These are phyloP conservation scores for Penicillium odoratum DNA, from an alignment of 495 filamentous ascomycete genomes.

Conservation along the genomic window DNA sequence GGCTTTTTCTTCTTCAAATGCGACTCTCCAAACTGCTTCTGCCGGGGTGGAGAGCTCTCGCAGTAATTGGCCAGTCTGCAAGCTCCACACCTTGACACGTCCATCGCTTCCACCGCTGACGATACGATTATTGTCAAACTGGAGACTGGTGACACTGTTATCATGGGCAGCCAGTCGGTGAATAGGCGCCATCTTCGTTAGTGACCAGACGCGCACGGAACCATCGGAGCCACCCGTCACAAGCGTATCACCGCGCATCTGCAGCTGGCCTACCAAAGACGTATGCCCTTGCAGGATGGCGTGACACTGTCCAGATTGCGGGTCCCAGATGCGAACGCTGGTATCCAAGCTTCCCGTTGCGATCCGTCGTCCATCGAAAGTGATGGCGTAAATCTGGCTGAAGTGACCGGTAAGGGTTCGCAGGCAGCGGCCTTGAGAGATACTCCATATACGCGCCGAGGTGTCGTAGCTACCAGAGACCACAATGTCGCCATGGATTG, in stretches of 20 bases:
- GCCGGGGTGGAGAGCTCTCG: slow-evolving; percentile 87
- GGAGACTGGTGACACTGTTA: slow-evolving; percentile 94
- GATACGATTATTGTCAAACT: slow-evolving; percentile 92
- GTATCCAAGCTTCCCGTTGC: slow-evolving; percentile 98
- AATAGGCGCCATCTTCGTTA: slow-evolving; percentile 83
- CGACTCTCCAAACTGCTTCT: slow-evolving; percentile 95
- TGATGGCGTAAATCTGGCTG: slow-evolving; percentile 98
- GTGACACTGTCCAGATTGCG: slow-evolving; percentile 78
- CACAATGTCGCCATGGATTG: slow-evolving; percentile 91
- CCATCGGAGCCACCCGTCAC: slow-evolving; percentile 97
- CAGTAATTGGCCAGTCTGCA: slow-evolving; percentile 85
- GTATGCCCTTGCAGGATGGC: slow-evolving; percentile 97
- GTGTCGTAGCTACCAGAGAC: slow-evolving; percentile 98
- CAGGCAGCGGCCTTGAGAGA: slow-evolving; percentile 86
- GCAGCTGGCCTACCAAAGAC: slow-evolving; percentile 93
- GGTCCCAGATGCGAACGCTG: slow-evolving; percentile 96
- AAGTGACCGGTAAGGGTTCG: slow-evolving; percentile 92
- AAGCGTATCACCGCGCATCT: slow-evolving; percentile 90
- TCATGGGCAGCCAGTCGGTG: slow-evolving; percentile 97
- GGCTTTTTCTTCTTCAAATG: slow-evolving; percentile 97
- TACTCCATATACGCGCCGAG: slow-evolving; percentile 95
- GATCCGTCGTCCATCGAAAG: slow-evolving; percentile 88
- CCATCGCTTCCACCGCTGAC: slow-evolving; percentile 96
- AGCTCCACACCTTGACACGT: slow-evolving; percentile 95
- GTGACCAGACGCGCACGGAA: slow-evolving; percentile 91